These are phyloP conservation scores for Eucalyptus decipiens DNA, from an alignment of 345 rosid genomes.

Conservation along the genomic window DNA sequence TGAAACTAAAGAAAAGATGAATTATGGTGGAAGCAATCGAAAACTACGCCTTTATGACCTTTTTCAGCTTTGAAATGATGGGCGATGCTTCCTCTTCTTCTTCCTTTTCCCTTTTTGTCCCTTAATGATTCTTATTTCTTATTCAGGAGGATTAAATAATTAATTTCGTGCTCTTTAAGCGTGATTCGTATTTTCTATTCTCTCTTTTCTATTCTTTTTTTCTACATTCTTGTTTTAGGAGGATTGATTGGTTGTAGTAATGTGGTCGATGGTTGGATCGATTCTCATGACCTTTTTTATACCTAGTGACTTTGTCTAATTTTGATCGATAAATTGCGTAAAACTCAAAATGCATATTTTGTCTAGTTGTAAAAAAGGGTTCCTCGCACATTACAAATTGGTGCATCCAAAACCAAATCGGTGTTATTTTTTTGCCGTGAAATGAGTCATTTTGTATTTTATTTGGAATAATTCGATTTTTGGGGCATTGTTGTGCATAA, in stretches of 20 bases:
- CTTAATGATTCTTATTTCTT: background rate
- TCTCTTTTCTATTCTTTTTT: background rate
- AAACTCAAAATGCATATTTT: background rate
- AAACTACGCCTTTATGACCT: background rate
- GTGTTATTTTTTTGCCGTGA: background rate
- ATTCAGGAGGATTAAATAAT: background rate
- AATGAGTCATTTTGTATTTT: background rate
- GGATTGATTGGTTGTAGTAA: background rate
- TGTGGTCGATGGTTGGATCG: background rate
- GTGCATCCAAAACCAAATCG: rapidly evolving
- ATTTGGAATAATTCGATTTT: background rate
- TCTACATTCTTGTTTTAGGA: background rate
- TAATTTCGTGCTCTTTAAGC: background rate
- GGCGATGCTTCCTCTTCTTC: background rate
- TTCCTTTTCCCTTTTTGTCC: background rate
- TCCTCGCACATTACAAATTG: background rate
- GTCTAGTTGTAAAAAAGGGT: rapidly evolving
- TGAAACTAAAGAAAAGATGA: background rate
- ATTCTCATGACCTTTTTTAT: background rate
- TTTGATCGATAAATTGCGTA: background rate
- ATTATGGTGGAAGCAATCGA: background rate
- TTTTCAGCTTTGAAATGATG: background rate
- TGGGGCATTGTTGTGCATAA: background rate
- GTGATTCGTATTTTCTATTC: background rate
- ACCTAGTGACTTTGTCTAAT: rapidly evolving